A percentile compares a stretch with the other conserved stretches of the same genome.
These are phyloP conservation scores for Crepidotus variabilis DNA, from an alignment of 768 basidiomycete genomes.

Conservation along the genomic window DNA sequence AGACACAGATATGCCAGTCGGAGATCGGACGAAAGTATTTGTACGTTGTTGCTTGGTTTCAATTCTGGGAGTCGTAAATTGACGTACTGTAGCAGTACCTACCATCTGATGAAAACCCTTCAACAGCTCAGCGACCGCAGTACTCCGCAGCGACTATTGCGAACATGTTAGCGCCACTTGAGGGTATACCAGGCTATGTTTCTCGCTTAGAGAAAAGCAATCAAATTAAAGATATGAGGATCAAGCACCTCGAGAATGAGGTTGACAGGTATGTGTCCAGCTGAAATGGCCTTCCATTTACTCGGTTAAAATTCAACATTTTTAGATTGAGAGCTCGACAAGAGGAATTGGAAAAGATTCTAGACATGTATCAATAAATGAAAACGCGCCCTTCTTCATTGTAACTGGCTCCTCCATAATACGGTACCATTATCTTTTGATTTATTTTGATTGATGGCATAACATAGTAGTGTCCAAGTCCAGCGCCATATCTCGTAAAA, in stretches of 20 bases:
- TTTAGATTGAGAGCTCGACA: conserved; percentile 8
- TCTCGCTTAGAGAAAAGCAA: conserved; percentile 24
- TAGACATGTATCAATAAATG: conserved; percentile 6
- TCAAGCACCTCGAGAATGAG: conserved; percentile 24
- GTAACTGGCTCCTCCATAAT: background rate
- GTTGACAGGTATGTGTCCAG: conserved; percentile 18
- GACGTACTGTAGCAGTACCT: background rate
- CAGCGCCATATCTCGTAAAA: background rate
- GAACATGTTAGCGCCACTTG: background rate
- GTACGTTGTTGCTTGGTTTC: background rate
- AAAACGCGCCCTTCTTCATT: background rate
- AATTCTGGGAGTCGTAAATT: background rate
- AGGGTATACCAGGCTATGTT: background rate
- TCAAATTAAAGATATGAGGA: conserved; percentile 27
- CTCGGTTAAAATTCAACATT: background rate
- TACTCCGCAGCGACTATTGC: background rate
- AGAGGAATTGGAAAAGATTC: conserved; percentile 9
- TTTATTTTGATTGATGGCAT: background rate
- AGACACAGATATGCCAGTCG: background rate
- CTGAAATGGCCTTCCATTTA: background rate
- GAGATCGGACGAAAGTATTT: background rate
- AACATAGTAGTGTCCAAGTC: background rate
- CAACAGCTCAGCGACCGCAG: background rate
- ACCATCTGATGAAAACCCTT: background rate
- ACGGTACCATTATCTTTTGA: background rate